Evolutionary conservation across 805 yeast genomes (phyloP).

Genomic region (Metschnikowia anglica): DNA sequence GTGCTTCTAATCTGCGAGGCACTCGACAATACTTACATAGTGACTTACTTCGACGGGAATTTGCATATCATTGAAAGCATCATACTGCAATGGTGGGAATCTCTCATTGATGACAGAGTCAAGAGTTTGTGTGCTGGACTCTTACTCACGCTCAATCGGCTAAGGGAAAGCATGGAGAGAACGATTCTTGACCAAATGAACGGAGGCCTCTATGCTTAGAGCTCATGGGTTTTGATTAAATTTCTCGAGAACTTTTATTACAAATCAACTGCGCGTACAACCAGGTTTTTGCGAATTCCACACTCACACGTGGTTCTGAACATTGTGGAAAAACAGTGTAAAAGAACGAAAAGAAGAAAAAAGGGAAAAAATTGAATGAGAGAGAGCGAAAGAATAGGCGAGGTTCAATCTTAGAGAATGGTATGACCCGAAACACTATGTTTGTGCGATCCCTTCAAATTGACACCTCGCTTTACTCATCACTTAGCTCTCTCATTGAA

Average conservation of each 20-base stretch:
- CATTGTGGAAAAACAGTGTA: neutral
- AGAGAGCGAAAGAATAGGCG: neutral
- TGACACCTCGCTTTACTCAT: neutral
- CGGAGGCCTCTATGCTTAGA: slow-evolving; percentile 14
- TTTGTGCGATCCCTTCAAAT: no score
- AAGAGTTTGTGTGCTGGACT: slow-evolving; percentile 43
- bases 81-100: slow-evolving; percentile 34
- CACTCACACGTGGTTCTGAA: neutral
- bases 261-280: no score
- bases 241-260: neutral
- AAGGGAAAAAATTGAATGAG: neutral
- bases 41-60: slow-evolving; percentile 22
- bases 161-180: slow-evolving; percentile 27
- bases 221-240: neutral
- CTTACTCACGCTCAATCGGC: slow-evolving; percentile 28
- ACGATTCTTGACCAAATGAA: slow-evolving; percentile 33
- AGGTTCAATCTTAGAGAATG: no score
- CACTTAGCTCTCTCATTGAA: neutral
- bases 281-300: neutral
- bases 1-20: slow-evolving; percentile 36
- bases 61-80: slow-evolving; percentile 25
- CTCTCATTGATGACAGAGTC: slow-evolving; percentile 35
- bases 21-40: slow-evolving; percentile 28
- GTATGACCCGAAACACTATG: no score
- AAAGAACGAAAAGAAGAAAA: neutral